Evolutionary conservation across 345 rosid species (phyloP), one percentile per base, ranked within the genome.

Genomic region (Gossypium australe): DNA sequence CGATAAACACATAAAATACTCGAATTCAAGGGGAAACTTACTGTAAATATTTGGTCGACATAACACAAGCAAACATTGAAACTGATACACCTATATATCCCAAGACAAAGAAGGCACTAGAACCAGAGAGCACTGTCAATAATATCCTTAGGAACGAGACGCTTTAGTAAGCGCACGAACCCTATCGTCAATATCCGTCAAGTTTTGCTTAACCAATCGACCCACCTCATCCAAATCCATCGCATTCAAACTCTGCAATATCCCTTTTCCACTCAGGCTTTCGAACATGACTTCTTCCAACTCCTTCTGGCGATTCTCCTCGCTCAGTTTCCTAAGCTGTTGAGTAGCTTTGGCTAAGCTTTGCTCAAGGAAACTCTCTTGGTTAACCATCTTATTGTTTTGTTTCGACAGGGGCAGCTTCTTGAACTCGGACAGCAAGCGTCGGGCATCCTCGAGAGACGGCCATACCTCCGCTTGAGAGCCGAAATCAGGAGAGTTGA

Each of bases 211-310:
- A 43, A 80, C 43, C 6, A 78, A 22, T 73, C 13, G 34, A 25
- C 65, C 38, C 4, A 80, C 47, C 47, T 72, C 82, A 11, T 81
- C 79, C 27, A 81, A 70, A 45, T 76, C 80, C 18, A 7, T 22
- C 73, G 44, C 64, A 20, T 67, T 67, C 61, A 85, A 6, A n/a
- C 9, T 18, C 38, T 52, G 8, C 47, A 72, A 29, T 29, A 29
- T 29, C 11, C 38, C 18, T 47, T 48, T 72, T 43, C 76, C 84
- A 8, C 11, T 25, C 7, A 84, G 10, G 67, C 65, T 56, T 17
- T 76, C 63, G 9, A 75, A 78, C 82, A 82, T 80, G 20, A 66
- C 13, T 4, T 70, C 51, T 48, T 13, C 70, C 78, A 82, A 49
- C 71, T 78, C 79, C n/a, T 66, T 12, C 49, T 82, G 82, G 14